Evolutionary conservation across 495 filamentous ascomycete genomes (phyloP), one percentile per base, ranked within the genome.

Genomic region (Cercophora sp.): DNA sequence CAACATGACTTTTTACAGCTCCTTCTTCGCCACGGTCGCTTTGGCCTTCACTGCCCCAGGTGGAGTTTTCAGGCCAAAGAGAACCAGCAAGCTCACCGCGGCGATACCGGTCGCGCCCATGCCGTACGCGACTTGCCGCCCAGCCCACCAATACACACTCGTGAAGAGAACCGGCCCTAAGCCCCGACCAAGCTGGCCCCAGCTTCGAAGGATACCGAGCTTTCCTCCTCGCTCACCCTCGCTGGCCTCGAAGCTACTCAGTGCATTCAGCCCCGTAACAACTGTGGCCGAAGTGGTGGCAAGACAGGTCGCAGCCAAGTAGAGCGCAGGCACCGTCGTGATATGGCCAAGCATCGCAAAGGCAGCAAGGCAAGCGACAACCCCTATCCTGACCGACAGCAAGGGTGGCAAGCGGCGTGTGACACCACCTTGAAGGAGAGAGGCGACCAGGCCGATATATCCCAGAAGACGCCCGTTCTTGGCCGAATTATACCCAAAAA

Each of bases 81-180:
- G 87, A 0, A 85, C 88, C n/a, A 88, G 64, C 44, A 74, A 72
- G 32, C 77, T 79, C 29, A 96, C 91, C 6, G 66, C 81, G 19
- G 85, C 61, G 77, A 97, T 96, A 2, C 88, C 89, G 26, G 77
- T 64, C 0, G 89, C 88, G 3, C 93, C 94, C 63, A 87, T 74
- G 1, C 73, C 75, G 66, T 96, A 99, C 1, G 93, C 93, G 13
- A 84, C 71, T 61, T 94, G 85, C 32, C 93, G 73, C 0, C 94
- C 93, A 25, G 89, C 91, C 94, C 94, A 99, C 93, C 93, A 99
- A 71, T 97, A 99, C 51, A 99, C 75, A n/a, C 88, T 85, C 58
- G 92, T 96, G 61, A 97, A 99, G 39, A 94, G 63, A 20, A 97
- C 60, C 1, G 93, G 93, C 0, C 93, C 93, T 16, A 92, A 66